Conservation (phyloP, 2,329 filamentous ascomycete species). For the Fusarium sacchari region DNA sequence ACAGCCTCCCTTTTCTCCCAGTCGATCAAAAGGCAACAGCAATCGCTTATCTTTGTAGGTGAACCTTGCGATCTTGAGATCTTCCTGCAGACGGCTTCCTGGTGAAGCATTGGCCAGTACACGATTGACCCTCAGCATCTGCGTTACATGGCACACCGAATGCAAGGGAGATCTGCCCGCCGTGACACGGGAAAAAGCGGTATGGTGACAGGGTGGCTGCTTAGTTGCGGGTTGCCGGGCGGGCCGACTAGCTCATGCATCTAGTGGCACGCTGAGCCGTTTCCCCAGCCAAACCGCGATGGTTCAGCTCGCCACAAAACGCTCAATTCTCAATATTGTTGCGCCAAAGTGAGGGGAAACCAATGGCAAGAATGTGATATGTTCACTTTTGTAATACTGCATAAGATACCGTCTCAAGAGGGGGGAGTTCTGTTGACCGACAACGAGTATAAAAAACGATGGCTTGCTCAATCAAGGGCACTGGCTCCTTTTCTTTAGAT, state of each 20-base stretch:
- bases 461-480: no score
- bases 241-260: not conserved
- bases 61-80: not conserved
- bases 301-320: slow-evolving; percentile 12
- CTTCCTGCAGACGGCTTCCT: not conserved
- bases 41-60: no score
- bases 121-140: not conserved
- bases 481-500: fast-evolving
- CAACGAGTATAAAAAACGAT: not conserved
- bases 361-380: slow-evolving; percentile 1
- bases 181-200: not conserved
- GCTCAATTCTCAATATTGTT: not conserved
- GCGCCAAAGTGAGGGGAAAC: not conserved
- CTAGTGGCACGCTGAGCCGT: not conserved
- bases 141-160: not conserved
- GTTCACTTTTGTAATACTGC: not conserved
- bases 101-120: not conserved
- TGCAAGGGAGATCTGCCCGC: not conserved
- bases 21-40: not conserved
- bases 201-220: not conserved
- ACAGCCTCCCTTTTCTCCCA: not conserved
- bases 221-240: not conserved
- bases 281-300: not conserved
- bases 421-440: not conserved
- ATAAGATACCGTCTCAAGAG: not conserved